Conservation (phyloP, 140 eudicot genomes). For the Ambrosia hybrid region DNA sequence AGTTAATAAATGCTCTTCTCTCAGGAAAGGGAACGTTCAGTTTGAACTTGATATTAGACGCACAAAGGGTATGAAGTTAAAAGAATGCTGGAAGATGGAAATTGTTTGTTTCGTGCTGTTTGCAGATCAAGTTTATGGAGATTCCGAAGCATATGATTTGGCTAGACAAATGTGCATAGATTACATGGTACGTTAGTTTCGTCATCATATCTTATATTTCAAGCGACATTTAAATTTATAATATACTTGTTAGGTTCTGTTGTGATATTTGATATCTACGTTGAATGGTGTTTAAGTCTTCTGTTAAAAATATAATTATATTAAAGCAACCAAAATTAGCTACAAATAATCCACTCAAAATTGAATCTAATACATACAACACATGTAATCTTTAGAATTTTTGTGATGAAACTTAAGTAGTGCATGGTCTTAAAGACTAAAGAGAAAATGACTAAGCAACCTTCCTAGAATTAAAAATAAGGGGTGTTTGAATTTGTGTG, state of each 20-base stretch:
- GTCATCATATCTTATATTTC: neutral
- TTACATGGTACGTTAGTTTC: conserved; percentile 46
- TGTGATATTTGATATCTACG: neutral
- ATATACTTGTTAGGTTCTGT: neutral
- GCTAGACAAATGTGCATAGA: conserved; percentile 98
- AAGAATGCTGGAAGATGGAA: conserved; percentile 94
- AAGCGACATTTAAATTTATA: neutral
- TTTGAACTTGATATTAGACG: conserved; percentile 92
- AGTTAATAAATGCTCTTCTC: conserved; percentile 1
- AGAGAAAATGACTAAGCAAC: too few species aligned
- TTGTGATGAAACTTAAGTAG: too few species aligned
- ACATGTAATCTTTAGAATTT: too few species aligned
- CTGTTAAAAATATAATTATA: neutral
- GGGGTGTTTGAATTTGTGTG: too few species aligned
- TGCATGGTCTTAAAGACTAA: too few species aligned
- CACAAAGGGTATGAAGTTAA: conserved; percentile 84
- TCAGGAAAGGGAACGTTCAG: conserved; percentile 94
- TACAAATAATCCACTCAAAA: too few species aligned
- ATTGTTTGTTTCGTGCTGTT: conserved; percentile 96
- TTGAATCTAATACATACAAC: too few species aligned
- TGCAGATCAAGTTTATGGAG: conserved; percentile 99
- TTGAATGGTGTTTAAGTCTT: neutral
- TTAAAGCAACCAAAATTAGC: too few species aligned
- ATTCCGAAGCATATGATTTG: conserved; percentile 85
- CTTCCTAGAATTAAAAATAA: too few species aligned